These are phyloP conservation scores for Pythium sp. DNA, from an alignment of 352 stramenopile genomes.

Conservation along the genomic window DNA sequence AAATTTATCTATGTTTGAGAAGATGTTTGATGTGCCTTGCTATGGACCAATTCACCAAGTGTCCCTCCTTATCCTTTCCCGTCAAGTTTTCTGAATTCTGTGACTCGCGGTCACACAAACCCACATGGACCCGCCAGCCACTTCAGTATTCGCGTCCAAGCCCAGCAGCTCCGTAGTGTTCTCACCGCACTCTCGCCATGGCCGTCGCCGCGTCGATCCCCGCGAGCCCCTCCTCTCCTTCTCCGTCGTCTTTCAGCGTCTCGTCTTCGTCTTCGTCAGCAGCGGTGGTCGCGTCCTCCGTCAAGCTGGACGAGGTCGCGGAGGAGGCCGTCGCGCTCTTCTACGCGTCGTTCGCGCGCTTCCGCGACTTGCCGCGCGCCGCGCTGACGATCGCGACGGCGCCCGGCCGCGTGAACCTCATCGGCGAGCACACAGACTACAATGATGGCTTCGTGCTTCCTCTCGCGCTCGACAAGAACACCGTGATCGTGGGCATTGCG, in stretches of 20 bases:
- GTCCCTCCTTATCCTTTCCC: not conserved
- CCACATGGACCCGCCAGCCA: not conserved
- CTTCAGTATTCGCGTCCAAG: constrained; percentile 12
- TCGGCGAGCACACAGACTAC: constrained; percentile 96
- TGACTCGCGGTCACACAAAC: not conserved
- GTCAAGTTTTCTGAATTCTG: not conserved
- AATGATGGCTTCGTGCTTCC: constrained; percentile 95
- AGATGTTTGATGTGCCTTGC: not conserved
- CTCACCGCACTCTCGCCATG: not conserved
- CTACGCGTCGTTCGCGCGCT: constrained; percentile 47
- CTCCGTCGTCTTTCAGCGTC: not conserved
- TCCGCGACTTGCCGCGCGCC: constrained; percentile 31
- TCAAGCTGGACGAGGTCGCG: constrained; percentile 28
- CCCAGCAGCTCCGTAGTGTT: not conserved
- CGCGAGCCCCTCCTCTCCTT: not conserved
- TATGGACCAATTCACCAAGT: not conserved
- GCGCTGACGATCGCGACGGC: constrained; percentile 65
- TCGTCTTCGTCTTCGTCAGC: not conserved
- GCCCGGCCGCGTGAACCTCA: constrained; percentile 95
- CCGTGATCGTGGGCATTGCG: constrained; percentile 72
- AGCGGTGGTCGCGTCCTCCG: constrained; percentile 2
- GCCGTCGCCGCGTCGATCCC: constrained; percentile 10
- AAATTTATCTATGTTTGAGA: not conserved
- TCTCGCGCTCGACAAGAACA: constrained; percentile 90
- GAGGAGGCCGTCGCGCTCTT: constrained; percentile 63